Conservation (phyloP, 1,139 yeast genomes). For the Debaryomyces subglobosus region DNA sequence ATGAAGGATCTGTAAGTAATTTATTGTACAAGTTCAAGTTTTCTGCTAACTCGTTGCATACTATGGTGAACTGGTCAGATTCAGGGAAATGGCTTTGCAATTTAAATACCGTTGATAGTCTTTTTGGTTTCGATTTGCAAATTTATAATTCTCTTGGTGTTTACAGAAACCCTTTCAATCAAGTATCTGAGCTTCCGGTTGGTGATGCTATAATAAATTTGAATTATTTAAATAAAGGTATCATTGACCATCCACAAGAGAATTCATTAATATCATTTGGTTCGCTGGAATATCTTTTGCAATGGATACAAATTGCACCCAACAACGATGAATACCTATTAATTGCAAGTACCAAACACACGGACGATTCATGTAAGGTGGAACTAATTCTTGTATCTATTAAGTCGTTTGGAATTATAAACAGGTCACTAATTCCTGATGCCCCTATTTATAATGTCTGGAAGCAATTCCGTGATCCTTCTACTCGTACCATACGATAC, state of each 20-base stretch:
- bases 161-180: constrained; percentile 15
- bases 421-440: constrained; percentile 8
- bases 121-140: constrained; percentile 35
- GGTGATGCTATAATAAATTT: constrained; percentile 24
- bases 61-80: constrained; percentile 29
- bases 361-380: constrained; percentile 11
- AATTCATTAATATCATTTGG: constrained; percentile 9
- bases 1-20: constrained; percentile 37
- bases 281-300: constrained; percentile 10
- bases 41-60: constrained; percentile 22
- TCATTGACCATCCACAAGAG: constrained; percentile 11
- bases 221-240: constrained; percentile 22
- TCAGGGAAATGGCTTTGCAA: constrained; percentile 41
- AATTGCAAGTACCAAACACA: constrained; percentile 16
- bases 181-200: constrained; percentile 14
- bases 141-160: constrained; percentile 32
- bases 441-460: constrained; percentile 7
- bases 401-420: constrained; percentile 20
- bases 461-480: constrained; percentile 8
- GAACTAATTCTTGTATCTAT: constrained; percentile 23
- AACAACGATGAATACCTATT: constrained; percentile 18
- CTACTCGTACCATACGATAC: constrained; percentile 2
- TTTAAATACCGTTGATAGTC: constrained; percentile 26
- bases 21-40: constrained; percentile 26
- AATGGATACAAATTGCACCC: constrained; percentile 11